Evolutionary conservation across 306 rosid species (phyloP).

Genomic region (Citrullus amarus): DNA sequence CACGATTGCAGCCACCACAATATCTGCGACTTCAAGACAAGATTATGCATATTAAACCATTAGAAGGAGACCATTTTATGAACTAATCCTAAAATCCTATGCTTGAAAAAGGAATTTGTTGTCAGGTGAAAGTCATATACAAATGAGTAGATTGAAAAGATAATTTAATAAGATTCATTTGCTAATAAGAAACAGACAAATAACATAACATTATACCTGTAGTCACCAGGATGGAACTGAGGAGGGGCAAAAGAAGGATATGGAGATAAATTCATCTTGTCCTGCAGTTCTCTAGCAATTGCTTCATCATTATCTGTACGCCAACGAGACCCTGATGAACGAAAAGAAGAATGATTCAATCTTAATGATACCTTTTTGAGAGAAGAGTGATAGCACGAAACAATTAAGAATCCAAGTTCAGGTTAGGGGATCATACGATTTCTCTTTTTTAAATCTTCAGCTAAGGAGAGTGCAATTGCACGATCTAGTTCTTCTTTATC

Average conservation of each 20-base stretch:
- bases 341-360: conserved; percentile 5
- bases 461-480: conserved; percentile 54
- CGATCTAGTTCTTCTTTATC: conserved; percentile 69
- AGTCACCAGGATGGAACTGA: conserved; percentile 32
- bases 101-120: background rate
- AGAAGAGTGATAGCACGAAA: background rate
- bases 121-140: background rate
- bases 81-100: background rate
- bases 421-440: conserved; percentile 17
- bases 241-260: conserved; percentile 41
- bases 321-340: conserved; percentile 38
- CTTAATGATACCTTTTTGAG: conserved; percentile 1
- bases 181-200: background rate
- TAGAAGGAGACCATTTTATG: background rate
- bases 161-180: background rate
- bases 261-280: conserved; percentile 28
- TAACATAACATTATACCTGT: conserved; percentile 28
- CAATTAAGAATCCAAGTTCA: background rate
- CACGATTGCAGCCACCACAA: conserved; percentile 67
- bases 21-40: conserved; percentile 24
- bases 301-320: conserved; percentile 37
- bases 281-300: conserved; percentile 31
- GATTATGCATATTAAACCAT: background rate
- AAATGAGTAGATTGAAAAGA: background rate
- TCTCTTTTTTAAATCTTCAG: conserved; percentile 59